Conservation (phyloP, 2,329 filamentous ascomycete species). For the Colletotrichum sp. region DNA sequence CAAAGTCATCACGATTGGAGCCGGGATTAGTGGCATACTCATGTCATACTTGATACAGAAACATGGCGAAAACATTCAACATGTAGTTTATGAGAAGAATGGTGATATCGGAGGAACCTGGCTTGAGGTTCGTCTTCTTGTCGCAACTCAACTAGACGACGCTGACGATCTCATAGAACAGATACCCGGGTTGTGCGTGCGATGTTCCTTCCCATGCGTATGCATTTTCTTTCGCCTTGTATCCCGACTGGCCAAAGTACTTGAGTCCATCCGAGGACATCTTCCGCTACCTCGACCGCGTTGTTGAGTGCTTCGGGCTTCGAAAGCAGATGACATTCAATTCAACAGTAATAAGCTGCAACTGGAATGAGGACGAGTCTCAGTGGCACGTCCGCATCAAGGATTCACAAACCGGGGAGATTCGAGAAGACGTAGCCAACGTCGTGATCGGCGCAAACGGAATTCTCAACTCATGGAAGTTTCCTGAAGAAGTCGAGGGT, state of each 20-base stretch:
- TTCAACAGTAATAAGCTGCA: background rate
- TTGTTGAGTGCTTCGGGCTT: background rate
- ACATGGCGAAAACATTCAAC: background rate
- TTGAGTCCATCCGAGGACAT: background rate
- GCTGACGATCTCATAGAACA: background rate
- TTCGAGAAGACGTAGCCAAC: background rate
- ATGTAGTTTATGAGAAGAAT: background rate
- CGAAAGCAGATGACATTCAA: background rate
- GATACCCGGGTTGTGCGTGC: background rate
- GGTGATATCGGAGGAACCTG: background rate
- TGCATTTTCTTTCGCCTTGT: background rate
- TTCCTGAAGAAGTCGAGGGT: background rate
- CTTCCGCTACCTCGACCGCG: background rate
- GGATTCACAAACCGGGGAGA: background rate
- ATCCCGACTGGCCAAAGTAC: background rate
- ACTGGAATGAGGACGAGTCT: background rate
- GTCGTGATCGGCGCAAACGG: background rate
- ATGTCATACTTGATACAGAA: background rate
- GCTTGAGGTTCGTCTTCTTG: background rate
- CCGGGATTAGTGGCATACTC: background rate
- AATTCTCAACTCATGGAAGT: background rate
- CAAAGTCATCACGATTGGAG: background rate
- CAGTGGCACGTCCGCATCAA: background rate
- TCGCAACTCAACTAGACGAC: accelerated
- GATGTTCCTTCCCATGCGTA: background rate